phyloP scores from a whole-genome alignment of 257 asterid species.

The Orobanche coerulescens region DNA sequence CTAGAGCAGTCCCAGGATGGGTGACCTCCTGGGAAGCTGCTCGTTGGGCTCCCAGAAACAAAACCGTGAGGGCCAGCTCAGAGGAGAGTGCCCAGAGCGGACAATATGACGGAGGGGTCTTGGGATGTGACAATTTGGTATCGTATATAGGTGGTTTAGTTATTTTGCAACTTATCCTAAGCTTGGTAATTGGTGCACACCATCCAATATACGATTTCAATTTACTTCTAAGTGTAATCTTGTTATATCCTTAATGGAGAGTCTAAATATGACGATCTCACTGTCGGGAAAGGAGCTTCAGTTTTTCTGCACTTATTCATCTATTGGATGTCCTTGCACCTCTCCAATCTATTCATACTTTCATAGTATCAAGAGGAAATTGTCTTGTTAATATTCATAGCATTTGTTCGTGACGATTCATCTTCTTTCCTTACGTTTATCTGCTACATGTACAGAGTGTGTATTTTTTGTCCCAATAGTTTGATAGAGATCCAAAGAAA shows the following conservation, averaged over 20 bases:
- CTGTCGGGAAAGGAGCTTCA: neutral
- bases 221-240: neutral
- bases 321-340: neutral
- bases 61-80: too few species aligned
- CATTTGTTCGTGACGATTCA: neutral
- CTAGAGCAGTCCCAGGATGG: too few species aligned
- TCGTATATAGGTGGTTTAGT: neutral
- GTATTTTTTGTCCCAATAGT: neutral
- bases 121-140: too few species aligned
- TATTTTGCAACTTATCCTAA: neutral
- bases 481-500: too few species aligned
- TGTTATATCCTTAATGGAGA: neutral
- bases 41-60: too few species aligned
- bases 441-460: neutral
- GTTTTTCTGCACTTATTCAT: neutral
- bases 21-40: too few species aligned
- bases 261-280: neutral
- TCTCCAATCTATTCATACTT: neutral
- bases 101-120: too few species aligned
- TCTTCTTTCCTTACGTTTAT: neutral
- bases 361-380: neutral
- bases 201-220: neutral
- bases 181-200: neutral
- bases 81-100: too few species aligned
- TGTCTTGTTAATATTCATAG: neutral